Evolutionary conservation across 192 early-diverging fungal species (phyloP).

Genomic region (Linnemannia schmuckeri): DNA sequence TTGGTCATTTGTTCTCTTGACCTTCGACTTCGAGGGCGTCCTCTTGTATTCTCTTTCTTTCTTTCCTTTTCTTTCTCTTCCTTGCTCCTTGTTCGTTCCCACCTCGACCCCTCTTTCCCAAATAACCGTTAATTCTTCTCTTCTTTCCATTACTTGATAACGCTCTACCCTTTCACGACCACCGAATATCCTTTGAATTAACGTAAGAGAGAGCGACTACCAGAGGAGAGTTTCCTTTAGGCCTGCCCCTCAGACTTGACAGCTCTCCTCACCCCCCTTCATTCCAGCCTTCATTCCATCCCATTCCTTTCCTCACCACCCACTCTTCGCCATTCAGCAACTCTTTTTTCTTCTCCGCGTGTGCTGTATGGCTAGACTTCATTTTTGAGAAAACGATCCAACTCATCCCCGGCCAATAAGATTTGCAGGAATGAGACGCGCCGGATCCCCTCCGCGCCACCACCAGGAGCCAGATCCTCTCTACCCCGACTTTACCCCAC

Average conservation of each 20-base stretch:
- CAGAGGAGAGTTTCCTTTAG: neutral
- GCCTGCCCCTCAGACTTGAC: neutral
- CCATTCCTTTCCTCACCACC: neutral
- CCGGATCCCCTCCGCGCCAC: neutral
- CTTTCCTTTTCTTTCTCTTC: neutral
- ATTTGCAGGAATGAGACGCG: constrained; percentile 10
- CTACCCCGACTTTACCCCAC: neutral
- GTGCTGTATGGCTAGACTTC: neutral
- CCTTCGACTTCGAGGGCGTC: neutral
- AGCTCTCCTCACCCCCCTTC: neutral
- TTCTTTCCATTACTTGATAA: neutral
- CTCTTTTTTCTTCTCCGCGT: neutral
- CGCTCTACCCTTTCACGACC: neutral
- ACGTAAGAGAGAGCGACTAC: neutral
- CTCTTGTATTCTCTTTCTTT: neutral
- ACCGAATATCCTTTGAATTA: neutral
- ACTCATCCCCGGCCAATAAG: neutral
- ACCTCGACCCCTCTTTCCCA: neutral
- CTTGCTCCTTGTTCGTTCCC: neutral
- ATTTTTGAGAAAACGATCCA: neutral
- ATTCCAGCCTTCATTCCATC: neutral
- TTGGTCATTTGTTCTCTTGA: constrained; percentile 4
- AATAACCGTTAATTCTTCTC: neutral
- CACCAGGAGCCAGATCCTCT: neutral
- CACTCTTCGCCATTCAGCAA: too few species aligned